Conservation (phyloP, 805 yeast genomes). For the Hanseniaspora mollemarum region DNA sequence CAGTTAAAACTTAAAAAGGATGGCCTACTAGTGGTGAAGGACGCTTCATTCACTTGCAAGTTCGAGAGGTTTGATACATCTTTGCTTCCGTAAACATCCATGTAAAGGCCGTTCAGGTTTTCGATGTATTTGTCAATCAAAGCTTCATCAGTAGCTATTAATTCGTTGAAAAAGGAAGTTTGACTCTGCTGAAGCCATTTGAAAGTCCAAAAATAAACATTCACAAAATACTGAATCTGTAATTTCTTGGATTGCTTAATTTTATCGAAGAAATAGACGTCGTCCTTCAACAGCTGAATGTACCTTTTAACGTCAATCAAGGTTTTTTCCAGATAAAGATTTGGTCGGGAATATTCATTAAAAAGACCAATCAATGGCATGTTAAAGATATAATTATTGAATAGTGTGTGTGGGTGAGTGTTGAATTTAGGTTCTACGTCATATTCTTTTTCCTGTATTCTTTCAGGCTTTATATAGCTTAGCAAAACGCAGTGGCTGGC, state of each 20-base stretch:
- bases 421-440: no score
- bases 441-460: no score
- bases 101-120: neutral
- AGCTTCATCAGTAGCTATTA: neutral
- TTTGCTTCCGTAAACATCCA: neutral
- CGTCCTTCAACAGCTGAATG: neutral
- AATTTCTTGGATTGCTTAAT: conserved; percentile 2
- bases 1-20: conserved; percentile 8
- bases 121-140: neutral
- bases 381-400: neutral
- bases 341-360: neutral
- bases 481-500: no score
- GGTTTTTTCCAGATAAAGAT: neutral
- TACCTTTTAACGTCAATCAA: neutral
- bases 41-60: neutral
- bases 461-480: no score
- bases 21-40: neutral
- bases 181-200: neutral
- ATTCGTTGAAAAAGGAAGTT: neutral
- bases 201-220: conserved; percentile 11
- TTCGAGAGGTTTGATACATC: neutral
- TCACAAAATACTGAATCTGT: conserved; percentile 5
- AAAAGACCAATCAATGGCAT: neutral
- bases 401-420: no score
- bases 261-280: conserved; percentile 2